phyloP scores from a whole-genome alignment of 306 rosid species.

The Prunus davidiana region DNA sequence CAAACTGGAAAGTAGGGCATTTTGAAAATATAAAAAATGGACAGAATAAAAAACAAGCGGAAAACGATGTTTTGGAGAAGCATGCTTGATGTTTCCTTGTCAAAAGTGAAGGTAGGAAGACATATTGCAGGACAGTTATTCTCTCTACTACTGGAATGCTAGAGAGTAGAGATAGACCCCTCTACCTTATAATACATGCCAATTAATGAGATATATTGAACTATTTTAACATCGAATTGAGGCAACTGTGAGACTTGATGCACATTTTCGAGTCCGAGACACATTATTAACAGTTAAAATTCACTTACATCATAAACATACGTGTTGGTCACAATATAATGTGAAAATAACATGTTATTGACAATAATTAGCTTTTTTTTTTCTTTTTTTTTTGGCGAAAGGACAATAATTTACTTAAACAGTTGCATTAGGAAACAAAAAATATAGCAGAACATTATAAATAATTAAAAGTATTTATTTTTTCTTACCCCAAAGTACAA shows the following conservation, averaged over 20 bases:
- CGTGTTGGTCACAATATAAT: background rate
- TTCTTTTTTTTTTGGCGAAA: too few species aligned
- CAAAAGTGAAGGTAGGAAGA: background rate
- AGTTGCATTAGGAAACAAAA: background rate
- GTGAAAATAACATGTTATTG: too few species aligned
- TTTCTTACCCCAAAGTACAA: too few species aligned
- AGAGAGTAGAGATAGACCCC: background rate
- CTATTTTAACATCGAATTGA: too few species aligned
- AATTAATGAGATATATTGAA: too few species aligned
- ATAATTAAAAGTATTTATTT: too few species aligned
- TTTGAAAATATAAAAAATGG: background rate
- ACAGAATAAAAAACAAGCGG: background rate
- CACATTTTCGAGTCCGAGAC: too few species aligned
- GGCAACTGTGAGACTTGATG: too few species aligned
- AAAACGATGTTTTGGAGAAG: conserved; percentile 9
- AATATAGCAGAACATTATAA: too few species aligned
- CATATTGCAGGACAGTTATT: conserved; percentile 9
- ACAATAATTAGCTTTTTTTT: too few species aligned
- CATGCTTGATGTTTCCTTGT: conserved; percentile 18
- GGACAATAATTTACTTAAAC: background rate
- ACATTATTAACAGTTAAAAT: too few species aligned
- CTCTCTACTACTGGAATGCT: background rate
- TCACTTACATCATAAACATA: too few species aligned
- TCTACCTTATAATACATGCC: background rate
- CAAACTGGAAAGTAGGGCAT: background rate